Evolutionary conservation across 2,329 filamentous ascomycete genomes (phyloP), one percentile per base, ranked within the genome.

Genomic region (Xylariaceae sp.): DNA sequence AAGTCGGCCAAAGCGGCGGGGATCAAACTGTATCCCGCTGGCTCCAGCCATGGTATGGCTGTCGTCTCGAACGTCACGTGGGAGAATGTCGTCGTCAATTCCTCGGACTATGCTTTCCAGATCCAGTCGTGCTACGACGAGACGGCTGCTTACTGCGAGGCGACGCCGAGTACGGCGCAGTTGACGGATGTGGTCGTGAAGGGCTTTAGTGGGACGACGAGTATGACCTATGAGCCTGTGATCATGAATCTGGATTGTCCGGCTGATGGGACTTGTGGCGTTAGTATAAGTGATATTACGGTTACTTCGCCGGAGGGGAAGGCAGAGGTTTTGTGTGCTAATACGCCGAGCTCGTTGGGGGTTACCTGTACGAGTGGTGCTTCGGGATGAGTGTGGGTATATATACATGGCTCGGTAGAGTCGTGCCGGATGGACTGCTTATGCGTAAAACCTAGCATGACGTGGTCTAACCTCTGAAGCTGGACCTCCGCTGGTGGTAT

Each of bases 21-120:
- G 4, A 49, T 51, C 40, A 51, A 49, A 21, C 22, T 46, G n/a
- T 51, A 49, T 17, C 49, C 49, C 6, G 49, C 40, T 1, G 49
- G 42, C 16, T 34, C 45, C 12, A 21, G 32, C 4, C 45, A 51
- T 27, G 46, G 45, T 6, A 49, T 42, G 2, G 45, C 48, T 3
- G 37, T 50, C 6, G 48, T 48, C 5, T 37, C 23, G 5, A 50
- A 50, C 33, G 48, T 50, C 12, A 50, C 48, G 12, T 48, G 45
- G 42, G 48, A 50, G 38, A 32, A 48, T 7, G 8, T 50, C 17
- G 39, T 48, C 21, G 42, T 50, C 16, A 45, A 50, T 16, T 45
- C 42, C 22, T 37, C 45, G n/a, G 48, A 50, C 8, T 50, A 50
- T 17, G 48, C 48, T 11, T 50, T 50, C 39, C 45, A 50, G 45